Evolutionary conservation across 2,329 filamentous ascomycete genomes (phyloP).

Genomic region (Sporothrix inflata): DNA sequence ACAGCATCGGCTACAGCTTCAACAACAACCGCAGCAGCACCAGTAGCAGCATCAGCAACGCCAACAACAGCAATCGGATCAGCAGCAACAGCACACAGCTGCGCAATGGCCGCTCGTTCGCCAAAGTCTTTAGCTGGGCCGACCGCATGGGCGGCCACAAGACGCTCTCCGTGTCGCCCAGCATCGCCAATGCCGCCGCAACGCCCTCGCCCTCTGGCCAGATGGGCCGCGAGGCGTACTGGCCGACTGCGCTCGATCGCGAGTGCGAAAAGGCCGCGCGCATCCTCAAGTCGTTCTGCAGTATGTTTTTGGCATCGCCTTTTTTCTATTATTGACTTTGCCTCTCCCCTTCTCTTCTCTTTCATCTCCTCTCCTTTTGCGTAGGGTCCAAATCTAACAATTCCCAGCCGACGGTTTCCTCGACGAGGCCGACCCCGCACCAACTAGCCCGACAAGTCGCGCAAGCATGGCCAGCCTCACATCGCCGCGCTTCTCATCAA

Average conservation of each 20-base stretch:
- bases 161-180: constrained; percentile 31
- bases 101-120: constrained; percentile 32
- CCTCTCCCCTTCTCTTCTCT: constrained; percentile 57
- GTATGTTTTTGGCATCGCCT: constrained; percentile 65
- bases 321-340: constrained; percentile 54
- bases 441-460: constrained; percentile 37
- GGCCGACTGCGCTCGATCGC: constrained; percentile 74
- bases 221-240: constrained; percentile 73
- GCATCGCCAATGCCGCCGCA: constrained; percentile 31
- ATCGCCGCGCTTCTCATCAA: constrained; percentile 28
- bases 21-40: constrained; percentile 12
- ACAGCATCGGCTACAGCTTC: constrained; percentile 21
- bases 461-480: constrained; percentile 32
- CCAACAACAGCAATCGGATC: constrained; percentile 12
- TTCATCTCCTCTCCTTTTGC: constrained; percentile 51
- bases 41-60: constrained; percentile 21
- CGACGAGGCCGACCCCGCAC: constrained; percentile 44
- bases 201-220: constrained; percentile 74
- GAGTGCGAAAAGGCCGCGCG: constrained; percentile 79
- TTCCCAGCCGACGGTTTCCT: constrained; percentile 59
- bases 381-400: constrained; percentile 29
- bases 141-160: constrained; percentile 31
- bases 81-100: constrained; percentile 22
- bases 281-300: constrained; percentile 76
- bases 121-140: constrained; percentile 43